phyloP scores from a whole-genome alignment of 768 basidiomycete species.

The Termitomyces sp. region DNA sequence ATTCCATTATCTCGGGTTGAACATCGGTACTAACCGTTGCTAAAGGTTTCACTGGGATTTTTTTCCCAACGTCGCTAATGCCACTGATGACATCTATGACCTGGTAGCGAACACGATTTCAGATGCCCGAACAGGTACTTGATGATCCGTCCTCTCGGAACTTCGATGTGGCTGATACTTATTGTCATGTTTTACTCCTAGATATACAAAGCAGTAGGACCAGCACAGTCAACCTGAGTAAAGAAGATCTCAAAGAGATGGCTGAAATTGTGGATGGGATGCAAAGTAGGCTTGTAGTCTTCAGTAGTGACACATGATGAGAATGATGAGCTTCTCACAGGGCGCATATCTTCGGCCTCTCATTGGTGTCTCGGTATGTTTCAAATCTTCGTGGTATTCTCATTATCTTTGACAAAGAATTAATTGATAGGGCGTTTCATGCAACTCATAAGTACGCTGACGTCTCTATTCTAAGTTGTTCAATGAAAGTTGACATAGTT shows the following conservation, averaged over 20 bases:
- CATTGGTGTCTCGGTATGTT: slow-evolving; percentile 13
- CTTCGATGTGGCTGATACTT: neutral
- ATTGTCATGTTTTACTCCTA: neutral
- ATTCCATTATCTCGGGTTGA: neutral
- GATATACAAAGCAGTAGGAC: neutral
- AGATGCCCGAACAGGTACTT: slow-evolving; percentile 9
- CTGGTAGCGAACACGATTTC: slow-evolving; percentile 6
- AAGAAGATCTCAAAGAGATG: slow-evolving; percentile 9
- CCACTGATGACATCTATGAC: slow-evolving; percentile 1
- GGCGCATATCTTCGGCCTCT: neutral
- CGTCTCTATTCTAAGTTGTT: neutral
- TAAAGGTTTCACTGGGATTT: slow-evolving; percentile 10
- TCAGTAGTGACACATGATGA: too few relatives aligned
- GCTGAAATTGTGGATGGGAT: slow-evolving; percentile 10
- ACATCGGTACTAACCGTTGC: neutral
- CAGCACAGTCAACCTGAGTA: slow-evolving; percentile 5
- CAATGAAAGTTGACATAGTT: neutral
- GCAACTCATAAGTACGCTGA: neutral
- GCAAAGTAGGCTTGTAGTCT: neutral
- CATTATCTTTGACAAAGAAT: neutral
- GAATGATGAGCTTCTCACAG: neutral
- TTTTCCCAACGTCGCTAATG: slow-evolving; percentile 2
- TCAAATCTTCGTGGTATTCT: neutral
- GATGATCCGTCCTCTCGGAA: neutral
- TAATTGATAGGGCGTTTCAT: slow-evolving; percentile 2